Percentiles rank a stretch among this genome's conserved stretches.
phyloP scores from a whole-genome alignment of 75 land plant genomes.

The Adiantum capillusveneris region DNA sequence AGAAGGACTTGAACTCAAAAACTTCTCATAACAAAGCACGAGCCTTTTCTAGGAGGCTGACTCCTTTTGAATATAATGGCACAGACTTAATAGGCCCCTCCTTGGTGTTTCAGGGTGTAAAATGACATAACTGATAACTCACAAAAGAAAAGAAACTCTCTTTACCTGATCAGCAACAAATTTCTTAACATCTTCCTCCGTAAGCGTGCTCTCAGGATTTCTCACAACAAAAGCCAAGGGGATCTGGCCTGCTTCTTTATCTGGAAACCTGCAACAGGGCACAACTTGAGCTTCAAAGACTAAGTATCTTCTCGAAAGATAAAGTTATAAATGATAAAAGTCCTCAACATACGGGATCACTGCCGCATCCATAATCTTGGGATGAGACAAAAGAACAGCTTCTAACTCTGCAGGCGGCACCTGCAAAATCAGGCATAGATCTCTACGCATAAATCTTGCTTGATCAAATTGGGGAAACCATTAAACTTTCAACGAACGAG shows the following conservation, averaged over 20 bases:
- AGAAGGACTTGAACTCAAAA: too few species aligned
- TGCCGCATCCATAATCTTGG: conserved; percentile 65
- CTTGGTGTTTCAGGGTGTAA: too few species aligned
- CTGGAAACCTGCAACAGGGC: conserved; percentile 46
- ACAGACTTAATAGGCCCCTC: too few species aligned
- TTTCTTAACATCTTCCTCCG: conserved; percentile 32
- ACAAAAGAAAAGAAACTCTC: background rate
- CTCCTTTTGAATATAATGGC: too few species aligned
- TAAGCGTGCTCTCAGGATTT: conserved; percentile 20
- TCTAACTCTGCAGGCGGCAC: conserved; percentile 82
- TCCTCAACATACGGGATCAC: conserved; percentile 61
- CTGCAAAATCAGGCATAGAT: conserved; percentile 32
- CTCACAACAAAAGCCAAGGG: conserved; percentile 63
- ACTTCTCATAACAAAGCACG: too few species aligned
- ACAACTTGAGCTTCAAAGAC: background rate
- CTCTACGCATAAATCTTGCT: too few species aligned
- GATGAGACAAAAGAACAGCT: conserved; percentile 51
- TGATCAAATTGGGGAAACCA: background rate
- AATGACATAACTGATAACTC: too few species aligned
- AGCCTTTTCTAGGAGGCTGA: too few species aligned
- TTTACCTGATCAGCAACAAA: conserved; percentile 58
- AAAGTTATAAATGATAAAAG: background rate
- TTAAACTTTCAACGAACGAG: too few species aligned
- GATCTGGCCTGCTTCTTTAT: conserved; percentile 56
- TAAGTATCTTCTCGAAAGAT: background rate